These are phyloP conservation scores for Aspergillus sp. DNA, from an alignment of 2,329 filamentous ascomycete genomes.

Conservation along the genomic window DNA sequence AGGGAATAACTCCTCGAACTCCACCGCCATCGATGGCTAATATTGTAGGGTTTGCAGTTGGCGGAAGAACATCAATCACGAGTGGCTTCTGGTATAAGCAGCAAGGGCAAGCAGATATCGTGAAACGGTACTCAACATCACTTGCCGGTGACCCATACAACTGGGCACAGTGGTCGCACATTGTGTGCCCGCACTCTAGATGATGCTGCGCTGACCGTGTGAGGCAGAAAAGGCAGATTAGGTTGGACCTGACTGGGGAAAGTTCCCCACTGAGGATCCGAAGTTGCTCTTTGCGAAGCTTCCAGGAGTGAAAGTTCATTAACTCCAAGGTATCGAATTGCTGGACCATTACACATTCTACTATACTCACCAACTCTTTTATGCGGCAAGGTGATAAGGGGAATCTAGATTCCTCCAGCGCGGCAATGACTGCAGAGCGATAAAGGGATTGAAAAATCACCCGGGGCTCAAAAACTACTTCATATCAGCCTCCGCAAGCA, in stretches of 20 bases:
- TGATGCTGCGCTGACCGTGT: slow-evolving; percentile 7
- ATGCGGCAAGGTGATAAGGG: background rate
- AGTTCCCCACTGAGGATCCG: background rate
- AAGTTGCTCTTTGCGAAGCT: slow-evolving; percentile 7
- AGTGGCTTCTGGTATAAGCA: slow-evolving; percentile 5
- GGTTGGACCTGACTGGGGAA: slow-evolving; percentile 6
- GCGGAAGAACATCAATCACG: slow-evolving; percentile 8
- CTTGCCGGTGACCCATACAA: slow-evolving; percentile 1
- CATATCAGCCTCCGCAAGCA: slow-evolving; percentile 1
- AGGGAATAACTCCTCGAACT: slow-evolving; percentile 10
- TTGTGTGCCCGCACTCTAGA: slow-evolving; percentile 9
- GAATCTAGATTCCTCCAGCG: background rate
- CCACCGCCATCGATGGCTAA: slow-evolving; percentile 12
- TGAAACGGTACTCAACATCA: slow-evolving; percentile 8
- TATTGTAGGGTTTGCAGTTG: slow-evolving; percentile 13
- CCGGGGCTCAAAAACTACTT: slow-evolving; percentile 8
- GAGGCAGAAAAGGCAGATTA: slow-evolving; percentile 13
- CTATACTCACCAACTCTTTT: background rate
- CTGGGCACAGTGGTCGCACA: slow-evolving; percentile 11
- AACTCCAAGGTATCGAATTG: slow-evolving; percentile 3
- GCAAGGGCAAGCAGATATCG: slow-evolving; percentile 5
- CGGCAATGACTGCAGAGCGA: slow-evolving; percentile 1
- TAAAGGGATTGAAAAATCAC: slow-evolving; percentile 8
- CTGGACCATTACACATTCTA: slow-evolving; percentile 9
- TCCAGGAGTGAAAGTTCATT: slow-evolving; percentile 1